These are phyloP conservation scores for Dendrothele bispora DNA, from an alignment of 768 basidiomycete species.

Conservation along the genomic window DNA sequence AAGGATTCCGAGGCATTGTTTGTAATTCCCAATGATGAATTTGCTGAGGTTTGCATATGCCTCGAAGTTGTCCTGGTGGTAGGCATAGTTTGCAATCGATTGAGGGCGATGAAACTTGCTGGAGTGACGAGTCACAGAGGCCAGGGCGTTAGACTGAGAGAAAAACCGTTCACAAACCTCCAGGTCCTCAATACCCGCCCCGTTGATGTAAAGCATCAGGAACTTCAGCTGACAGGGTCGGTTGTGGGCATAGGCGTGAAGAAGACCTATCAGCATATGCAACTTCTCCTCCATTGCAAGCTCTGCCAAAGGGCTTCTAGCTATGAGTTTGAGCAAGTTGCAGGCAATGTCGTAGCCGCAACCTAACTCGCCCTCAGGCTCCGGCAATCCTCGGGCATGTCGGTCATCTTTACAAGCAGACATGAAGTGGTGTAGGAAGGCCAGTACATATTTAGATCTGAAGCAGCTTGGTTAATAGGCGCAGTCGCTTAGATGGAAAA, in stretches of 20 bases:
- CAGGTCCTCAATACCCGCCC: no score
- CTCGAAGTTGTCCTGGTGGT: constrained; percentile 1
- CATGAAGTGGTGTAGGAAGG: not conserved
- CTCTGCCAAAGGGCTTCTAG: constrained; percentile 15
- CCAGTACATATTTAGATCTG: not conserved
- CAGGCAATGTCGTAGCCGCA: constrained; percentile 21
- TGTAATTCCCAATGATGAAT: not conserved
- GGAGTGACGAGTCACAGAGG: constrained; percentile 9
- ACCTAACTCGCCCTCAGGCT: constrained; percentile 2
- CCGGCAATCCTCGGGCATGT: not conserved
- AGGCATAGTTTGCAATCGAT: constrained; percentile 2
- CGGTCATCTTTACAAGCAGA: not conserved
- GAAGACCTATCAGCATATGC: no score
- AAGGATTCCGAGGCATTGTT: not conserved
- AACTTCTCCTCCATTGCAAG: no score
- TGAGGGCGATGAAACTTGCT: constrained; percentile 18
- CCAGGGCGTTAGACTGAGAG: constrained; percentile 3
- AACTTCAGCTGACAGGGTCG: constrained; percentile 1
- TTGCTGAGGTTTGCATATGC: constrained; percentile 7
- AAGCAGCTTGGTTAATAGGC: not conserved
- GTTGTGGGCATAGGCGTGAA: not conserved
- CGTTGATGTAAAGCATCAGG: constrained; percentile 1
- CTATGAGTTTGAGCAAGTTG: constrained; percentile 19
- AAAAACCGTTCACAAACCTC: not conserved
- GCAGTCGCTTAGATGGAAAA: not conserved